Evolutionary conservation across 2,329 filamentous ascomycete genomes (phyloP), one percentile per base, ranked within the genome.

Genomic region (Monosporascus sp.): DNA sequence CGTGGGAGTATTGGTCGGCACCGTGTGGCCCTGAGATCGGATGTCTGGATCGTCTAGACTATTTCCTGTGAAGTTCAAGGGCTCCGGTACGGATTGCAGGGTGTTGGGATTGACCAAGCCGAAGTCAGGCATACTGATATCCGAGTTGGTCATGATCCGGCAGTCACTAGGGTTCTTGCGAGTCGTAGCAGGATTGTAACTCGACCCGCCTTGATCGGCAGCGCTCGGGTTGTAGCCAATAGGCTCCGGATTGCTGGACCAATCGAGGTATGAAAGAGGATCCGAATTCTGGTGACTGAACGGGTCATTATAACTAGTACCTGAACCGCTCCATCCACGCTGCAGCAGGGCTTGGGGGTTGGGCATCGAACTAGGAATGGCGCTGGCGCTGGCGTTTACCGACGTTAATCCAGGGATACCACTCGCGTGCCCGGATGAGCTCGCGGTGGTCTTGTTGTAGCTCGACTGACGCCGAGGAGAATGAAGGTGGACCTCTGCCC

Each of bases 401-500:
- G 63, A 60, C 28, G 60, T 43, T 44, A 58, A 50, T 24, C 61
- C 63, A 4, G 57, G 50, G n/a, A 51, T 54, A 20, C 51, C 52
- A 8, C 58, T 48, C n/a, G 52, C 56, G 15, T 55, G 61, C 2
- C 37, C 51, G 7, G 57, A 61, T 37, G 61, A 58, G 18, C 47
- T 50, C 3, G 57, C 49, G 22, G 54, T 49, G 41, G 61, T 63
- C 28, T 58, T 49, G 3, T 58, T 49, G 3, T 60, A 57, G 41
- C 61, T 56, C 1, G 62, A 56, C 40, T 65, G 69, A 43, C 72
- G 71, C 22, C 77, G 76, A 20, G 85, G 85, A 1, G 86, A 87
- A 61, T 88, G 85, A 2, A 79, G 72, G 63, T 88, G 85, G 7
- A 76, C 74, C n/a, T 85, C 79, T 2, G 76, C 68, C 3, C 72